Evolutionary conservation across 345 rosid genomes (phyloP).

Genomic region (Dimocarpus longan): DNA sequence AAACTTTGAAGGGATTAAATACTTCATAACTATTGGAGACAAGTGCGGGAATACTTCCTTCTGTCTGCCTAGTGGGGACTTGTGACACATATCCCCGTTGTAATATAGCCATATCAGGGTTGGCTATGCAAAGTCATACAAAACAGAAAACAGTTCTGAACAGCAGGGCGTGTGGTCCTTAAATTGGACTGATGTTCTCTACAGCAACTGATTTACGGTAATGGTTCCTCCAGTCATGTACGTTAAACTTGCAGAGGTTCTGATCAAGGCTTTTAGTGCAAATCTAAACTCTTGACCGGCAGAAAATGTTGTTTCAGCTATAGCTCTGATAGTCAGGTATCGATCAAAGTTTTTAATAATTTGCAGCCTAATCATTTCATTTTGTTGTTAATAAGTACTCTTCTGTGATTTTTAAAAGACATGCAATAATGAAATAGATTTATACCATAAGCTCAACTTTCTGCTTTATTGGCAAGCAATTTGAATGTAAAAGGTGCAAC

Average conservation of each 20-base stretch:
- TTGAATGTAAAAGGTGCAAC: neutral
- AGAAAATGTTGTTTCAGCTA: slow-evolving; percentile 2
- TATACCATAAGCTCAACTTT: neutral
- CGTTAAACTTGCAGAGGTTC: neutral
- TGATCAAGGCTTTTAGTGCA: neutral
- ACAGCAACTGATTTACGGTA: neutral
- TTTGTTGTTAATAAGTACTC: slow-evolving; percentile 8
- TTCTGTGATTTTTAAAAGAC: neutral
- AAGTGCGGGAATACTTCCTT: neutral
- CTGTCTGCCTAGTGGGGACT: neutral
- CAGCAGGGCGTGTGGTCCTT: neutral
- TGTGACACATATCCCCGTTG: neutral
- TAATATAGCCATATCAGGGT: neutral
- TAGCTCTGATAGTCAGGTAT: neutral
- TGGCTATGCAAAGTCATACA: neutral
- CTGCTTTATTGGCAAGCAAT: neutral
- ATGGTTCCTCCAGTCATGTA: neutral
- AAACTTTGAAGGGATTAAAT: neutral
- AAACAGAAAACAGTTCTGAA: slow-evolving; percentile 1
- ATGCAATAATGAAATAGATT: slow-evolving; percentile 8
- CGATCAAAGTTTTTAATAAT: neutral
- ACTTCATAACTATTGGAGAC: neutral
- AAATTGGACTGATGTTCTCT: neutral
- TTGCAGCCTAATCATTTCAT: neutral
- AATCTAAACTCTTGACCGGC: neutral